Evolutionary conservation across 495 filamentous ascomycete genomes (phyloP).

Genomic region (Neurospora cerealis): DNA sequence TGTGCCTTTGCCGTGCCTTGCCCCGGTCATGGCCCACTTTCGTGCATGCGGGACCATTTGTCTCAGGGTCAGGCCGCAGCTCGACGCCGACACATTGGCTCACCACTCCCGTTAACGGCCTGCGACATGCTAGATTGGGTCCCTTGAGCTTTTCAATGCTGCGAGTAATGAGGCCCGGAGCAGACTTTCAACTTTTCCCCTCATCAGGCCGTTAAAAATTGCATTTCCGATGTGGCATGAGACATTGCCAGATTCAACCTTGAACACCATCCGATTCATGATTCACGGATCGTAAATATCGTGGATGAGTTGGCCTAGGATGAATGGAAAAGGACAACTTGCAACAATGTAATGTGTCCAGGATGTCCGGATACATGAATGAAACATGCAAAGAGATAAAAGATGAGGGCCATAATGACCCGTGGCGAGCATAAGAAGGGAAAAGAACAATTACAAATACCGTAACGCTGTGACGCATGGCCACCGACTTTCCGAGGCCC

Average conservation of each 20-base stretch:
- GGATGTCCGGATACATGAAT: neutral
- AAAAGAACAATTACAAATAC: neutral
- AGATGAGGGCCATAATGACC: neutral
- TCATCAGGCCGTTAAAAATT: neutral
- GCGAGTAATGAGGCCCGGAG: neutral
- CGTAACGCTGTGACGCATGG: neutral
- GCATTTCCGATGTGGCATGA: neutral
- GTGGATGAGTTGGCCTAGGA: neutral
- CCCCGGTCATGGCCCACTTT: neutral
- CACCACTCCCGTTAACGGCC: neutral
- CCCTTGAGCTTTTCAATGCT: neutral
- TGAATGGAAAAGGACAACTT: neutral
- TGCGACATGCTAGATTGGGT: neutral
- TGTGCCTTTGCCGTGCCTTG: neutral
- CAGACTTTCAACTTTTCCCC: neutral
- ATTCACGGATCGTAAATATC: neutral
- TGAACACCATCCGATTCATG: neutral
- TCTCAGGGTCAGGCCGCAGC: neutral
- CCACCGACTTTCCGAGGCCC: neutral
- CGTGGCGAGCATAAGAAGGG: neutral
- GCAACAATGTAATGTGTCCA: neutral
- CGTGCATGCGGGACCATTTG: neutral
- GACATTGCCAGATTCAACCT: neutral
- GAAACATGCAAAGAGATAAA: neutral
- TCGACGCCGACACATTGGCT: neutral